A percentile compares a stretch with the other conserved stretches of the same genome.
Evolutionary conservation across 306 rosid genomes (phyloP).

Genomic region (Quercus ilex): DNA sequence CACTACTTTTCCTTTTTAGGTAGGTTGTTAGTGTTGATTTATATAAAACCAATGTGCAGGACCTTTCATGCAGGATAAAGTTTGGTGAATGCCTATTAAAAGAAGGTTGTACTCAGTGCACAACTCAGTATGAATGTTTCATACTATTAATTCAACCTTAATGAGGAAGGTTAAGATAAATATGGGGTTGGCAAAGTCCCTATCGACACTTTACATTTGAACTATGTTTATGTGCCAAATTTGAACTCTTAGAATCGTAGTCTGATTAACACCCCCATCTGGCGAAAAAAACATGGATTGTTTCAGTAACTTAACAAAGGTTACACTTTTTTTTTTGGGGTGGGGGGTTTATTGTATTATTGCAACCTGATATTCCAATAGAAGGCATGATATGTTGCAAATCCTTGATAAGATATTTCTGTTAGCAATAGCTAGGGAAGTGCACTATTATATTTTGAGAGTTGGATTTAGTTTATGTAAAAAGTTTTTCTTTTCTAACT

Average conservation of each 20-base stretch:
- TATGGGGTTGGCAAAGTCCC: background rate
- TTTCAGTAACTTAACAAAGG: background rate
- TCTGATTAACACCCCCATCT: too few relatives aligned
- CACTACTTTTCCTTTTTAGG: slow-evolving; percentile 36
- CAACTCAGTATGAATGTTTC: background rate
- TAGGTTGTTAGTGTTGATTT: slow-evolving; percentile 37
- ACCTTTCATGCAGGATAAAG: slow-evolving; percentile 15
- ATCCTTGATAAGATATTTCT: background rate
- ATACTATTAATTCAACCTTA: background rate
- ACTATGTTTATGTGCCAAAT: too few relatives aligned
- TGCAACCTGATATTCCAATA: background rate
- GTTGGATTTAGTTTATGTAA: slow-evolving; percentile 6
- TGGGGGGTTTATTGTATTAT: background rate
- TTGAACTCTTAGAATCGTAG: too few relatives aligned
- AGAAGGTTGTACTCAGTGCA: too few relatives aligned
- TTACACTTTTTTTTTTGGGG: background rate
- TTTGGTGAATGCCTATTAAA: background rate
- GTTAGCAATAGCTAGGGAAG: background rate
- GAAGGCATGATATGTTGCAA: background rate
- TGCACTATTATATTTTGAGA: background rate
- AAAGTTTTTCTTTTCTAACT: slow-evolving; percentile 20
- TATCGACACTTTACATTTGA: too few relatives aligned
- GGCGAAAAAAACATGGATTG: background rate
- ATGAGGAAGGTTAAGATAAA: background rate
- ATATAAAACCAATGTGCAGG: slow-evolving; percentile 8